phyloP scores from a whole-genome alignment of 2,329 filamentous ascomycete genomes.

The Gnomoniopsis sp. region DNA sequence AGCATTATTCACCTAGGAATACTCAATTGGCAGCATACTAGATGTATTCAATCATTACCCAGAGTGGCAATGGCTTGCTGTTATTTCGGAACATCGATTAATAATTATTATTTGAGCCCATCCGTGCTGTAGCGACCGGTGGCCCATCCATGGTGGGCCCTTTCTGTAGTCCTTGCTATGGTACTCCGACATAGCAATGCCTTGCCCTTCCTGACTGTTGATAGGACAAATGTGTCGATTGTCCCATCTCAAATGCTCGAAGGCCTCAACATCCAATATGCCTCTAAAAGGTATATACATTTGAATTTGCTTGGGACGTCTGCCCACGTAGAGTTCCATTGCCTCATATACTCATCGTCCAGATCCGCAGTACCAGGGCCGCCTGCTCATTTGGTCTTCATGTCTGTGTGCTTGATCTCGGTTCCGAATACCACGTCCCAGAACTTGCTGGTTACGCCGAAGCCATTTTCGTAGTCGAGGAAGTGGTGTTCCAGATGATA shows the following conservation, averaged over 20 bases:
- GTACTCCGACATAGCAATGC: neutral
- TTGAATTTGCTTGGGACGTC: conserved; percentile 6
- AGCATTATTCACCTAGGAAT: no score
- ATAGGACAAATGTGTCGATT: neutral
- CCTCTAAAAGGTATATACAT: conserved; percentile 11
- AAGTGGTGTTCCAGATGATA: conserved; percentile 98
- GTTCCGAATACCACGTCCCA: conserved; percentile 95
- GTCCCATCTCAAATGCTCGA: neutral
- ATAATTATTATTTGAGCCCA: conserved; percentile 12
- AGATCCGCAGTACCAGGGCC: neutral
- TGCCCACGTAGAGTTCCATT: neutral
- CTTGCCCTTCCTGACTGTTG: neutral
- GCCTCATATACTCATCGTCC: neutral
- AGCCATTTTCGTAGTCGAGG: conserved; percentile 95
- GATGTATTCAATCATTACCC: no score
- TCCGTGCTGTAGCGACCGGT: neutral
- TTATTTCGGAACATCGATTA: conserved; percentile 7
- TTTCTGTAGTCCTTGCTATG: neutral
- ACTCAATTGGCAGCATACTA: no score
- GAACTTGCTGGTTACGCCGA: conserved; percentile 93
- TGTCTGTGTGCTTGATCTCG: conserved; percentile 52
- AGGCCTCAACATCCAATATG: neutral
- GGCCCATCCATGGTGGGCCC: neutral
- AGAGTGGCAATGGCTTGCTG: neutral
- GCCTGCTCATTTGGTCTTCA: conserved; percentile 32